Evolutionary conservation across 202 grass and related monocot species (phyloP).

Genomic region (Eragrostis tef): DNA sequence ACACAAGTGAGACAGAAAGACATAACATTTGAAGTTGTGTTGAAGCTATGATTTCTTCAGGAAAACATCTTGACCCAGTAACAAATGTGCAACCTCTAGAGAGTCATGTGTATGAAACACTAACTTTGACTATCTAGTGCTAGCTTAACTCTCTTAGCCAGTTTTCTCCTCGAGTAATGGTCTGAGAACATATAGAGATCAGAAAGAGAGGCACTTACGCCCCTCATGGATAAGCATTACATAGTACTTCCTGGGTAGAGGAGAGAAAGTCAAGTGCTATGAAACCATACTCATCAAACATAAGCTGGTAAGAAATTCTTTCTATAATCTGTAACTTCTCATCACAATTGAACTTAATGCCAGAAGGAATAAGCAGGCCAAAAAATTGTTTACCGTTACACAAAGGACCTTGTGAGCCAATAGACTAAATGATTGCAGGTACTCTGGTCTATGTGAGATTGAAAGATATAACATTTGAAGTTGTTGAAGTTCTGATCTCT

Average conservation of each 20-base stretch:
- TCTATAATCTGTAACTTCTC: constrained; percentile 45
- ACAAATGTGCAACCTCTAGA: constrained; percentile 64
- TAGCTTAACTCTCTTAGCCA: constrained; percentile 57
- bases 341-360: constrained; percentile 52
- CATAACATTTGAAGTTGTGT: constrained; percentile 77
- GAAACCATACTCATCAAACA: no score
- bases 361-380: no score
- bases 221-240: constrained; percentile 70
- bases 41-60: constrained; percentile 73
- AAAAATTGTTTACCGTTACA: no score
- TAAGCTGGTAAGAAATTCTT: constrained; percentile 59
- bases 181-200: constrained; percentile 76
- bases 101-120: constrained; percentile 80
- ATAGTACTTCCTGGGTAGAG: constrained; percentile 69
- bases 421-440: no score
- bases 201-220: constrained; percentile 70
- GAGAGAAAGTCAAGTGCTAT: constrained; percentile 65
- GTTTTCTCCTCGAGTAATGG: constrained; percentile 60
- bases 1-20: constrained; percentile 34
- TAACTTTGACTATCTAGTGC: constrained; percentile 73
- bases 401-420: no score
- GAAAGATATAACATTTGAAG: no score
- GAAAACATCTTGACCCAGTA: constrained; percentile 54
- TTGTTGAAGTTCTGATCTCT: no score
- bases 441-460: no score